Conservation (phyloP, 2,329 filamentous ascomycete genomes). For the Paraphaeosphaeria sporulosa region DNA sequence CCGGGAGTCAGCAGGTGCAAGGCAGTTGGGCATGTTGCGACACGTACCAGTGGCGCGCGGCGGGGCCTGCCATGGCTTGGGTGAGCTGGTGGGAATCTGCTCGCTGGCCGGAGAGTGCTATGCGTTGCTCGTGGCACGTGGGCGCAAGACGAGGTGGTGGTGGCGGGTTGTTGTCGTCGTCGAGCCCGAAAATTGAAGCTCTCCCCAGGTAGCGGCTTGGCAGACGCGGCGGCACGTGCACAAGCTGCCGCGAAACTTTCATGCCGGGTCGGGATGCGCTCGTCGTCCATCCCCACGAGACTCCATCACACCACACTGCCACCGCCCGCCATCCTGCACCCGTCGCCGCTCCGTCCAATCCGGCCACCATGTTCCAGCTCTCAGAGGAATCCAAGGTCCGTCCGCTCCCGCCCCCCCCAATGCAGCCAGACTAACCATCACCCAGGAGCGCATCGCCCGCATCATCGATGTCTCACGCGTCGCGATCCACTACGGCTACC, state of each 20-base stretch:
- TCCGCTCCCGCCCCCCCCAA: not conserved
- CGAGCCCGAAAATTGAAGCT: slow-evolving; percentile 15
- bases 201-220: slow-evolving; percentile 16
- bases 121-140: not conserved
- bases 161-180: slow-evolving; percentile 6
- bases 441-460: slow-evolving; percentile 94
- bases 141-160: not conserved
- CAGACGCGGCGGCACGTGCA: slow-evolving; percentile 21
- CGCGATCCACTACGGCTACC: slow-evolving; percentile 96
- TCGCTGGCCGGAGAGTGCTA: too few relatives aligned
- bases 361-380: slow-evolving; percentile 64
- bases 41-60: slow-evolving; percentile 77
- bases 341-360: slow-evolving; percentile 6
- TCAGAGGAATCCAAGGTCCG: slow-evolving; percentile 96
- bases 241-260: slow-evolving; percentile 17
- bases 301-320: slow-evolving; percentile 13
- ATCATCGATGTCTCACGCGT: slow-evolving; percentile 94
- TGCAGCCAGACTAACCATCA: slow-evolving; percentile 29
- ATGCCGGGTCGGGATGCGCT: slow-evolving; percentile 4
- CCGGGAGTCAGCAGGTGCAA: slow-evolving; percentile 25
- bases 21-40: not conserved
- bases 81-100: not conserved
- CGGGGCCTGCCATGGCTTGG: slow-evolving; percentile 62
- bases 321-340: slow-evolving; percentile 2
- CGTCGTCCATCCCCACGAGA: slow-evolving; percentile 13